phyloP scores from a whole-genome alignment of 2,329 filamentous ascomycete genomes.

The Leptographium lundbergii region DNA sequence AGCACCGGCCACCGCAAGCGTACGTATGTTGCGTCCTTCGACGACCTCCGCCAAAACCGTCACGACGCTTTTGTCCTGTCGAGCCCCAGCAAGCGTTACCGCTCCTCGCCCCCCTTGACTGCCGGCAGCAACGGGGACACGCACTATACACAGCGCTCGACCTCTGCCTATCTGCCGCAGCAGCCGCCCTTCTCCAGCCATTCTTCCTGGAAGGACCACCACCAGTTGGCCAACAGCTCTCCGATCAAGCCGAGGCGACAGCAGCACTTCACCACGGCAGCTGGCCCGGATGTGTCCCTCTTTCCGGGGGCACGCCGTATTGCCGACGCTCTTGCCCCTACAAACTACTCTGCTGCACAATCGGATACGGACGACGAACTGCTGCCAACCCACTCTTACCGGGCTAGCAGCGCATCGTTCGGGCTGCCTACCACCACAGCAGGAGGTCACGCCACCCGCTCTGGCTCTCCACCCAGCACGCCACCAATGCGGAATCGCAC shows the following conservation, averaged over 20 bases:
- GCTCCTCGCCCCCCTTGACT: constrained; percentile 45
- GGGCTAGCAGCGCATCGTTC: constrained; percentile 26
- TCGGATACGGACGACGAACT: constrained; percentile 77
- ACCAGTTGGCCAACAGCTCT: constrained; percentile 73
- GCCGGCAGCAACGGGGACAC: constrained; percentile 58
- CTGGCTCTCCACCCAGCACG: constrained; percentile 74
- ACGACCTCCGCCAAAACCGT: constrained; percentile 21
- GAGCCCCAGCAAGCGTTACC: constrained; percentile 56
- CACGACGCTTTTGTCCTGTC: constrained; percentile 23
- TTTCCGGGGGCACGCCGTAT: constrained; percentile 60
- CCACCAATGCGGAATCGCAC: constrained; percentile 53
- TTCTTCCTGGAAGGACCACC: constrained; percentile 65
- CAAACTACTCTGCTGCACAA: constrained; percentile 47
- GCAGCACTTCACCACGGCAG: constrained; percentile 59
- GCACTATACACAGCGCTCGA: constrained; percentile 30
- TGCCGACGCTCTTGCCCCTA: constrained; percentile 43
- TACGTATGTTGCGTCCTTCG: constrained; percentile 47
- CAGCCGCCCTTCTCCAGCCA: constrained; percentile 24
- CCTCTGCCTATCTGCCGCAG: constrained; percentile 27
- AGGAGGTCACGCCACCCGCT: constrained; percentile 25
- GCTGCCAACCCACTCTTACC: constrained; percentile 64
- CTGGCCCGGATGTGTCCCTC: constrained; percentile 64
- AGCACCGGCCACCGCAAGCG: constrained; percentile 54
- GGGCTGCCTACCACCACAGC: constrained; percentile 1
- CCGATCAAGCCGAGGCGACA: constrained; percentile 68